Percentiles rank a stretch among this genome's conserved stretches.
Conservation (phyloP, 495 filamentous ascomycete species). For the Aspergillus cavernicola region DNA sequence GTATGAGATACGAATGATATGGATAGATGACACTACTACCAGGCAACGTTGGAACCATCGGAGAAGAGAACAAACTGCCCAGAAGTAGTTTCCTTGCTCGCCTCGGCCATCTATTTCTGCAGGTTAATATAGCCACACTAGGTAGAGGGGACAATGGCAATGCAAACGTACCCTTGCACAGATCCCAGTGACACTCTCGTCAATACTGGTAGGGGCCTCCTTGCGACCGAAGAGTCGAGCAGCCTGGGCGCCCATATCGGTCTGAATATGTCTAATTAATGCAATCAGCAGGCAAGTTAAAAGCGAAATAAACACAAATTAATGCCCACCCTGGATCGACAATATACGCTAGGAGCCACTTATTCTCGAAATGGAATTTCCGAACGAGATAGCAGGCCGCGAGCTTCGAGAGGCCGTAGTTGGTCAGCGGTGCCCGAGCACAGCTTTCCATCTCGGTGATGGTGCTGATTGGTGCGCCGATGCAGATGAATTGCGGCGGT, state of each 20-base stretch:
- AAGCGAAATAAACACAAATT: too few relatives aligned
- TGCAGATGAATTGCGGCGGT: conserved; percentile 2
- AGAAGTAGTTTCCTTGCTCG: neutral
- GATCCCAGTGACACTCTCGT: neutral
- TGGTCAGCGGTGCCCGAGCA: neutral
- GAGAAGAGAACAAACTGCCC: neutral
- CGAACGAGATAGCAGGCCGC: neutral
- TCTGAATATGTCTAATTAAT: neutral
- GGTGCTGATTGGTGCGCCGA: neutral
- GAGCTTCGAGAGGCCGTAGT: neutral
- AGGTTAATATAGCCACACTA: neutral
- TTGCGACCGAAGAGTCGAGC: neutral
- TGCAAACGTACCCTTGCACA: conserved; percentile 2
- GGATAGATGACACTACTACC: neutral
- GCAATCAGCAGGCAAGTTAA: too few relatives aligned
- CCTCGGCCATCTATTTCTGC: neutral
- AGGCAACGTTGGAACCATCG: neutral
- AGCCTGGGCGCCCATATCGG: conserved; percentile 1
- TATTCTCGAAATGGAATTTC: conserved; percentile 1
- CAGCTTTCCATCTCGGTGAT: conserved; percentile 3
- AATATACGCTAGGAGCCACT: neutral
- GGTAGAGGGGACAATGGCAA: neutral
- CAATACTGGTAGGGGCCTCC: neutral
- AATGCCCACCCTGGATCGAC: neutral
- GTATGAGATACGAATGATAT: too few relatives aligned